Conservation (phyloP, 352 stramenopile genomes). For the Phytophthora lateralis region DNA sequence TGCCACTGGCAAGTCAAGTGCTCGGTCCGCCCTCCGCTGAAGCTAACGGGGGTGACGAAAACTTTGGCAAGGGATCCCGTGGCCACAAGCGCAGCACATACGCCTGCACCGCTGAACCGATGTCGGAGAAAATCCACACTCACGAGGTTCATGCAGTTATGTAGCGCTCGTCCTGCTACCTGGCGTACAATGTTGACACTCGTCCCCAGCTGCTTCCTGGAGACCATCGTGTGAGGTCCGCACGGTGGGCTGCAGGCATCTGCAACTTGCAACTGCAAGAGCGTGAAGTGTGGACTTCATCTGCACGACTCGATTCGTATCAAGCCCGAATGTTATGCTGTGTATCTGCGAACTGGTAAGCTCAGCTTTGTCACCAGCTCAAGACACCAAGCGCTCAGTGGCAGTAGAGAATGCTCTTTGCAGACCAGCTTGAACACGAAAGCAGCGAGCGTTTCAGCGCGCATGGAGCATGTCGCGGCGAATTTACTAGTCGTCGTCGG, state of each 20-base stretch:
- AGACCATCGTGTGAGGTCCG: too few species aligned
- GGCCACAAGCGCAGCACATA: conserved; percentile 6
- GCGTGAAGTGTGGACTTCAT: too few species aligned
- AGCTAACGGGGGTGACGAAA: conserved; percentile 3
- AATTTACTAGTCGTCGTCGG: conserved; percentile 28
- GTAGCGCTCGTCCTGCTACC: not conserved
- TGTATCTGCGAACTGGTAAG: too few species aligned
- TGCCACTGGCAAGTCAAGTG: conserved; percentile 20
- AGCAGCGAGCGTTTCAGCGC: conserved; percentile 7
- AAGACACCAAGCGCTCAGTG: too few species aligned
- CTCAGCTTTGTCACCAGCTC: too few species aligned
- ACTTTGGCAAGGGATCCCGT: conserved; percentile 13
- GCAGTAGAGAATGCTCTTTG: too few species aligned
- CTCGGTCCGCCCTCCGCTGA: conserved; percentile 20
- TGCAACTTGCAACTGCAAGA: too few species aligned
- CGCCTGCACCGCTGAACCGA: conserved; percentile 3
- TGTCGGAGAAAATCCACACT: conserved; percentile 20
- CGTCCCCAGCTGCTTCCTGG: not conserved
- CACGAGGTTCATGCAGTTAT: not conserved
- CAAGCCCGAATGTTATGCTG: too few species aligned
- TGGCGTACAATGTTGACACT: conserved; percentile 5
- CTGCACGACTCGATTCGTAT: too few species aligned
- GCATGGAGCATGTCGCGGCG: conserved; percentile 4
- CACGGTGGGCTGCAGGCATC: too few species aligned
- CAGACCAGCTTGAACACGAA: too few species aligned